phyloP scores from a whole-genome alignment of 495 filamentous ascomycete genomes.

The Neurospora cerealis region DNA sequence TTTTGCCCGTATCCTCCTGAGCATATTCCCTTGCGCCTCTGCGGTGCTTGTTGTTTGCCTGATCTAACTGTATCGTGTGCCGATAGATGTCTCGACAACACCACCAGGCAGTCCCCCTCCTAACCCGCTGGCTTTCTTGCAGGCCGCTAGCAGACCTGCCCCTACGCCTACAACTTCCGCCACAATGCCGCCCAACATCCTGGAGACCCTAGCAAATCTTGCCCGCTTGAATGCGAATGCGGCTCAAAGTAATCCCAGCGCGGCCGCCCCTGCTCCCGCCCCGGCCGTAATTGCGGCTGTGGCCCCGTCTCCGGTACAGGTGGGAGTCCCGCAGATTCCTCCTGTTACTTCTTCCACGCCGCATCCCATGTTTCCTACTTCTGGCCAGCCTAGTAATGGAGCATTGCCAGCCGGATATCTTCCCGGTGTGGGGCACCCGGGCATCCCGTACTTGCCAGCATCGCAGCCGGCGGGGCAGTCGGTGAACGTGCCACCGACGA shows the following conservation, averaged over 20 bases:
- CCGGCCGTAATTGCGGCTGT: slow-evolving; percentile 13
- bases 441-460: slow-evolving; percentile 15
- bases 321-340: background rate
- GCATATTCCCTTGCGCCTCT: background rate
- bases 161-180: slow-evolving; percentile 19
- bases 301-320: slow-evolving; percentile 9
- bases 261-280: slow-evolving; percentile 34
- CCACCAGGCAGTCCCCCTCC: slow-evolving; percentile 69
- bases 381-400: slow-evolving; percentile 12
- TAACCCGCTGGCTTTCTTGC: slow-evolving; percentile 14
- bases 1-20: slow-evolving; percentile 16
- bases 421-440: slow-evolving; percentile 9
- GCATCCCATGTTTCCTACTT: slow-evolving; percentile 8
- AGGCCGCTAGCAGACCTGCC: slow-evolving; percentile 5
- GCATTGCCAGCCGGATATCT: slow-evolving; percentile 7
- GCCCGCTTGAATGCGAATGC: slow-evolving; percentile 65
- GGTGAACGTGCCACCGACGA: slow-evolving; percentile 48
- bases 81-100: slow-evolving; percentile 63
- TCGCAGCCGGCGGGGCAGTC: slow-evolving; percentile 37
- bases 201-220: slow-evolving; percentile 78
- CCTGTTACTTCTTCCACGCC: slow-evolving; percentile 4
- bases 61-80: slow-evolving; percentile 27
- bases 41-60: background rate
- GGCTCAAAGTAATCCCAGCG: slow-evolving; percentile 42
- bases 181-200: slow-evolving; percentile 42